Evolutionary conservation across 345 rosid genomes (phyloP).

Genomic region (Syzygium aromaticum): DNA sequence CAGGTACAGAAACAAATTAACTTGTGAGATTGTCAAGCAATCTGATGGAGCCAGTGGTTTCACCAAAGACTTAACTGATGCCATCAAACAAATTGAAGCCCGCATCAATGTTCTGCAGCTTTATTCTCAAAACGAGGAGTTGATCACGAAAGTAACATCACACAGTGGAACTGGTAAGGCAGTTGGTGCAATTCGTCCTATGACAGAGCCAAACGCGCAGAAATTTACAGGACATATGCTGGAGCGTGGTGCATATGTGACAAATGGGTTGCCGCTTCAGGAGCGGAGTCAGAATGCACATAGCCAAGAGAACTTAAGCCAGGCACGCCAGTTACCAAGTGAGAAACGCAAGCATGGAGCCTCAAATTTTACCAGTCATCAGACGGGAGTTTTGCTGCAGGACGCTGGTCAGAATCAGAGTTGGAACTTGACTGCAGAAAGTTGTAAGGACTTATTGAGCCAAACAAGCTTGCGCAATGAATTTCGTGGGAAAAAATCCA

Average conservation of each 20-base stretch:
- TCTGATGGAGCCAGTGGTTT: background rate
- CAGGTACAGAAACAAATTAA: background rate
- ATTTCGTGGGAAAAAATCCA: background rate
- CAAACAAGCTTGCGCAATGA: background rate
- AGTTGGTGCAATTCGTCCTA: background rate
- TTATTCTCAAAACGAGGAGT: background rate
- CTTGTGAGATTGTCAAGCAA: background rate
- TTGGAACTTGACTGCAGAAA: background rate
- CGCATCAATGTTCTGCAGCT: conserved; percentile 26
- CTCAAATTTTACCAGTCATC: background rate
- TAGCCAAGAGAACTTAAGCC: background rate
- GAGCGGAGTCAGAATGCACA: background rate
- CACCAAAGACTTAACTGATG: conserved; percentile 16
- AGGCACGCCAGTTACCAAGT: background rate
- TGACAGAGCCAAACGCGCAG: background rate
- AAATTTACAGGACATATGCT: background rate
- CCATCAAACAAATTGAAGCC: conserved; percentile 31
- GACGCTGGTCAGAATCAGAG: background rate
- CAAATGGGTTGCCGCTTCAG: background rate
- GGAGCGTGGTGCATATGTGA: background rate
- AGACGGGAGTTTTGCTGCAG: background rate
- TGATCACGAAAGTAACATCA: background rate
- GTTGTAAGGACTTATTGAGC: background rate
- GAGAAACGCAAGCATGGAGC: background rate
- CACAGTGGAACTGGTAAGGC: background rate